Evolutionary conservation across 495 filamentous ascomycete genomes (phyloP), one percentile per base, ranked within the genome.

Genomic region (Aspergillus asperescens): DNA sequence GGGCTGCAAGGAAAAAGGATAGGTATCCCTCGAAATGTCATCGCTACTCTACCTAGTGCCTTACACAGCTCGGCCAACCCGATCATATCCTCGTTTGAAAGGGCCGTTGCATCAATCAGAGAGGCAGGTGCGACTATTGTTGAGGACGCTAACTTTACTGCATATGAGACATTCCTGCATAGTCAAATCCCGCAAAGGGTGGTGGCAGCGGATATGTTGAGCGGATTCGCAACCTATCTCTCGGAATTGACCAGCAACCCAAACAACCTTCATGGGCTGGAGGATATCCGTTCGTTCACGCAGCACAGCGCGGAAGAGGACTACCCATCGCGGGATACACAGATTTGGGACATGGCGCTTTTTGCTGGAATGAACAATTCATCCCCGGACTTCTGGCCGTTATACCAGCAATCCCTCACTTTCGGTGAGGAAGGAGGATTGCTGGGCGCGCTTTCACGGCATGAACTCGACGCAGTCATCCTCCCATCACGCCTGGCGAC

Each of bases 81-180:
- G 0, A 63, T 76, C 13, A 29, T 77, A 19, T 51, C 48, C 1
- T 68, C 75, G 7, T 82, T 82, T 52, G 61, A 81, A 28, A 50
- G 56, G 4, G 73, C 76, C 1, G 54, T 80, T 18, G 29, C 55
- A 10, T 58, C 69, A 12, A 65, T 82, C 18, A 50, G 60, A 12
- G 63, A 62, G 13, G 78, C 77, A 8, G 79, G 79, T 12, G 79
- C 78, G 3, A 71, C 57, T 4, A 74, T 82, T 31, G 61, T 82
- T 48, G 75, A 78, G 25, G 68, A 74, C 34, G 63, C 77, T 7
- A 81, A 81, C 52, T 80, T 78, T 55, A 77, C 79, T 0, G 68
- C 66, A 7, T 77, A 65, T 52, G 71, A 66, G 0, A 63, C 60
- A 39, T 77, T 74, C 47, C 65, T 63, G 6, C 64, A 62, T 9